Conservation (phyloP, 306 rosid species). For the Rosa multiflora region DNA sequence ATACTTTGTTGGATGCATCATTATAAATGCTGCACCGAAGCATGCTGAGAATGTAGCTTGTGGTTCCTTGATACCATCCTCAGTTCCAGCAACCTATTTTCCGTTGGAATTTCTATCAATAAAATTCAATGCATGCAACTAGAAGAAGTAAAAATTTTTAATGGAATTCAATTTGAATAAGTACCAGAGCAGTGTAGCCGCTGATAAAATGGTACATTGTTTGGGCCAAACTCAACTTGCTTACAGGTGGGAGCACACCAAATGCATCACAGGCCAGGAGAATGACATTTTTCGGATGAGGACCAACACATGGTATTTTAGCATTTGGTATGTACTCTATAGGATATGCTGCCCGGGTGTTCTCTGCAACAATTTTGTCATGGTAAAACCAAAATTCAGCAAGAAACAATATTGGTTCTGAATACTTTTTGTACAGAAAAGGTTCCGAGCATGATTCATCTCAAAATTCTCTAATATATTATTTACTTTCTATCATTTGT, state of each 20-base stretch:
- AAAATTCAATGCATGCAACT: background rate
- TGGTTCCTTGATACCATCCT: constrained; percentile 94
- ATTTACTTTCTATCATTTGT: background rate
- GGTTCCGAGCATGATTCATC: background rate
- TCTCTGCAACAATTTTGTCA: constrained; percentile 46
- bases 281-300: constrained; percentile 86
- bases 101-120: background rate
- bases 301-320: constrained; percentile 83
- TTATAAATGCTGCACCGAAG: constrained; percentile 91
- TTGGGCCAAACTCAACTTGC: constrained; percentile 82
- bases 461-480: background rate
- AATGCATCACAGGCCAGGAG: constrained; percentile 93
- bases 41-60: constrained; percentile 95
- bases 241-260: constrained; percentile 92
- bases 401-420: background rate
- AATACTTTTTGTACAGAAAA: background rate
- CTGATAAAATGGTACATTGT: constrained; percentile 98
- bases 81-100: constrained; percentile 86
- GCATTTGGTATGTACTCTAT: constrained; percentile 95
- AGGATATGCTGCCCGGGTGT: constrained; percentile 90
- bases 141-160: background rate
- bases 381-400: background rate
- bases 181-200: constrained; percentile 92
- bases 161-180: background rate
- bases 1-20: constrained; percentile 87